A percentile compares a stretch with the other conserved stretches of the same genome.
Conservation (phyloP, 768 basidiomycete species). For the Suillus bovinus region DNA sequence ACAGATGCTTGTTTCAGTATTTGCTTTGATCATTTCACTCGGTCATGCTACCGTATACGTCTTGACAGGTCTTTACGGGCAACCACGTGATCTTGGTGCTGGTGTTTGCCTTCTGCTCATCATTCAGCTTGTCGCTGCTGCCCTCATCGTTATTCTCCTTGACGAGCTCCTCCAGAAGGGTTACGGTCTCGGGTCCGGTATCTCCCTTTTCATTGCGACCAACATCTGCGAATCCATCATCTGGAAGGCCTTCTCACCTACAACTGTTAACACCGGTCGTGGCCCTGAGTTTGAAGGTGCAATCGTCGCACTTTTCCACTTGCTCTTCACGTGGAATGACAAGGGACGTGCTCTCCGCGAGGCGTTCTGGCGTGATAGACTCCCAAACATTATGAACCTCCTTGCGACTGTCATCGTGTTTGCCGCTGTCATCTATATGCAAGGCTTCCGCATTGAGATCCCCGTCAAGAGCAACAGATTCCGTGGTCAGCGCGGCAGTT, state of each 20-base stretch:
- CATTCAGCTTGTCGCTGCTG: conserved; percentile 91
- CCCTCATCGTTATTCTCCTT: conserved; percentile 96
- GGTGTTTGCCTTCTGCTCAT: conserved; percentile 97
- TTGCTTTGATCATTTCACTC: conserved; percentile 93
- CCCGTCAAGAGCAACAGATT: conserved; percentile 96
- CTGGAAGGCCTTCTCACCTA: conserved; percentile 99
- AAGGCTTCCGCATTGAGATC: conserved; percentile 98
- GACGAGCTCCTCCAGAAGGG: conserved; percentile 99
- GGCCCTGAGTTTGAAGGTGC: conserved; percentile 99
- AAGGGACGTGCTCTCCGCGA: conserved; percentile 96
- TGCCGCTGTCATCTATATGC: conserved; percentile 94
- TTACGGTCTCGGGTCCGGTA: conserved; percentile 97
- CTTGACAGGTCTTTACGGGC: conserved; percentile 94
- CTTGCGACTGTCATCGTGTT: conserved; percentile 91
- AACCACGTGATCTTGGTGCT: conserved; percentile 89
- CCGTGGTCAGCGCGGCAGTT: conserved; percentile 93
- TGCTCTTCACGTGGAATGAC: conserved; percentile 98
- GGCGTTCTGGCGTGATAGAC: conserved; percentile 96
- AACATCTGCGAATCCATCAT: conserved; percentile 99
- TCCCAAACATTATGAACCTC: conserved; percentile 98
- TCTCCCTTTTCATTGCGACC: conserved; percentile 98
- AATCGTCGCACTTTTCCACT: conserved; percentile 93
- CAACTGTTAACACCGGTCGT: conserved; percentile 96
- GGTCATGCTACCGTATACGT: conserved; percentile 98
- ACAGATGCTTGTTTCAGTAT: conserved; percentile 63